Conservation (phyloP, 1,284 basidiomycete species). For the Irpex sp. region DNA sequence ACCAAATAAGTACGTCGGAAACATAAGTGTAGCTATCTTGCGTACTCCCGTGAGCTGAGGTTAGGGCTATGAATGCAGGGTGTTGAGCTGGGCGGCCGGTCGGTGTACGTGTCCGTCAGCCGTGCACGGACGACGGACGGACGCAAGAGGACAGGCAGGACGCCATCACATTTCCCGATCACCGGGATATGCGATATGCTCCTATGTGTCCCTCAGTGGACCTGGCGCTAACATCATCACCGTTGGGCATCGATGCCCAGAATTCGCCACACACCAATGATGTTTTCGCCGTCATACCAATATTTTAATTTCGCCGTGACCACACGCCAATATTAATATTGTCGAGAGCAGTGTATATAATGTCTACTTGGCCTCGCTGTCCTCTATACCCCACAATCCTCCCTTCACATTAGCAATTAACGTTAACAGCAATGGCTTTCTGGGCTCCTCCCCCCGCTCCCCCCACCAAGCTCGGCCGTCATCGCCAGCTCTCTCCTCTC, state of each 20-base stretch:
- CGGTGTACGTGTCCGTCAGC: neutral
- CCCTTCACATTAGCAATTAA: neutral
- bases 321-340: neutral
- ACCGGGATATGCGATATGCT: neutral
- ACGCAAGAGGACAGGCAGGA: neutral
- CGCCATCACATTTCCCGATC: neutral
- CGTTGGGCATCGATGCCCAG: too few relatives aligned
- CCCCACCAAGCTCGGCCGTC: constrained; percentile 16
- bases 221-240: too few relatives aligned
- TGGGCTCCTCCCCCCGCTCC: constrained; percentile 8
- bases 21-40: neutral
- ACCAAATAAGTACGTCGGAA: neutral
- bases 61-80: too few relatives aligned
- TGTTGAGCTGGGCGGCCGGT: neutral
- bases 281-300: too few relatives aligned
- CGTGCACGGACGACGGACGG: neutral
- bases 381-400: too few relatives aligned
- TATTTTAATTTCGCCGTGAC: too few relatives aligned
- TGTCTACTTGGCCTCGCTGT: neutral
- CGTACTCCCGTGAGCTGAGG: too few relatives aligned
- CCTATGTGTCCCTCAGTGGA: too few relatives aligned
- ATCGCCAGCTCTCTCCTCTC: constrained; percentile 15
- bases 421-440: neutral
- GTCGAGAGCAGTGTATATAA: neutral
- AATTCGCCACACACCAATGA: too few relatives aligned